A percentile compares a stretch with the other conserved stretches of the same genome.
Conservation (phyloP, 495 filamentous ascomycete species). For the Pseudomonodictys pantanalensis region DNA sequence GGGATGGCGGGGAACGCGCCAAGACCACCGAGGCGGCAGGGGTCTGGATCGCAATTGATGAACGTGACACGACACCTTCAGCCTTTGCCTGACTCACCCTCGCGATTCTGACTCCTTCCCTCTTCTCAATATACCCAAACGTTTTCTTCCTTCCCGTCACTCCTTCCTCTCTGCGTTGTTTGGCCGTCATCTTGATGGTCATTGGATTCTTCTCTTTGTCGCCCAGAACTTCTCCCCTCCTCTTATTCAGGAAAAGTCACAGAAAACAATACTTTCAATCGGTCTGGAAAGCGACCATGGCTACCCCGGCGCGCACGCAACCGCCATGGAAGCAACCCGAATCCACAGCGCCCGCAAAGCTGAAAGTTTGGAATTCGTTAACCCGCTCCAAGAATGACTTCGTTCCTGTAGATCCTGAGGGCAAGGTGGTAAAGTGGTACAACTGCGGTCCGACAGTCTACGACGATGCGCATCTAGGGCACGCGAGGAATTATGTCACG, state of each 20-base stretch:
- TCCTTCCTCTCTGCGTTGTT: constrained; percentile 1
- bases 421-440: constrained; percentile 80
- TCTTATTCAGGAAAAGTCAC: background rate
- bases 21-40: constrained; percentile 21
- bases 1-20: constrained; percentile 13
- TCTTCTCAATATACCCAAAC: background rate
- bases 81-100: constrained; percentile 13
- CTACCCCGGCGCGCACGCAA: constrained; percentile 47
- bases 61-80: constrained; percentile 9
- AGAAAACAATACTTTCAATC: background rate
- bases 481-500: constrained; percentile 90
- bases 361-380: constrained; percentile 29
- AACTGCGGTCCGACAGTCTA: constrained; percentile 80
- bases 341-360: constrained; percentile 14
- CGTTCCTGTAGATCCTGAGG: constrained; percentile 63
- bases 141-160: constrained; percentile 12
- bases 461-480: constrained; percentile 81
- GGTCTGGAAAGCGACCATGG: constrained; percentile 33
- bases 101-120: constrained; percentile 1
- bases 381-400: constrained; percentile 51
- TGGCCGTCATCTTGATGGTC: constrained; percentile 27
- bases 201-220: constrained; percentile 7
- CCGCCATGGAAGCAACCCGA: constrained; percentile 48
- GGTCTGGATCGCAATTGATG: constrained; percentile 1
- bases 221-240: constrained; percentile 1